These are phyloP conservation scores for Ochetophila trinervis DNA, from an alignment of 306 rosid species.

Conservation along the genomic window DNA sequence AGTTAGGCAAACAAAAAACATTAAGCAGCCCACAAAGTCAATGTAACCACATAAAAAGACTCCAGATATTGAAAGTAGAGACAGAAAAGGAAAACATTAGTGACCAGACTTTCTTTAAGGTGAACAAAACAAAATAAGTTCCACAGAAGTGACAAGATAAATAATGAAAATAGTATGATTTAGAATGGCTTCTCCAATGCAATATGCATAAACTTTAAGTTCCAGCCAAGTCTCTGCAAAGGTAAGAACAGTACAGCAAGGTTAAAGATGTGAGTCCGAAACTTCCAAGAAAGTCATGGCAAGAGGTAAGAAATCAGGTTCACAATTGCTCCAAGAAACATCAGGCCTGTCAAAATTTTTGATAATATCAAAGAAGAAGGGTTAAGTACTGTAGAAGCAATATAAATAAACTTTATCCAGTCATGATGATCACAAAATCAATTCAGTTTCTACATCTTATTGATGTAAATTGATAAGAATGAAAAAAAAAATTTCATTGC, in stretches of 20 bases:
- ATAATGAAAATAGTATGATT: slow-evolving; percentile 26
- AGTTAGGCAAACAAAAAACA: slow-evolving; percentile 30
- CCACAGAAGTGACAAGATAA: slow-evolving; percentile 41
- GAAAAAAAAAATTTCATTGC: not conserved
- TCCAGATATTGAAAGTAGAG: slow-evolving; percentile 37
- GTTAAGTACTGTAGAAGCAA: slow-evolving; percentile 55
- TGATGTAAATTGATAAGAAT: not conserved
- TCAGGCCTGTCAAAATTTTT: slow-evolving; percentile 92
- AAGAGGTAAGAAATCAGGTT: slow-evolving; percentile 98
- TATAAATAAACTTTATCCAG: slow-evolving; percentile 21
- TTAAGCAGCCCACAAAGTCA: slow-evolving; percentile 26
- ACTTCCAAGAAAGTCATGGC: slow-evolving; percentile 99
- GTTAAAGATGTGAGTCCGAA: slow-evolving; percentile 99
- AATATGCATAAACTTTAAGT: slow-evolving; percentile 38
- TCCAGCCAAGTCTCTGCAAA: slow-evolving; percentile 86
- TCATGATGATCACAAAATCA: slow-evolving; percentile 8
- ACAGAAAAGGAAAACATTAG: slow-evolving; percentile 43
- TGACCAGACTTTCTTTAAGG: slow-evolving; percentile 40
- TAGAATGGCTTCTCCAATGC: slow-evolving; percentile 45
- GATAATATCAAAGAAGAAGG: slow-evolving; percentile 53
- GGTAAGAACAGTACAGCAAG: slow-evolving; percentile 97
- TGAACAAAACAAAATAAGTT: slow-evolving; percentile 37
- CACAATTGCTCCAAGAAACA: slow-evolving; percentile 99
- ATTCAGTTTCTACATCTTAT: not conserved
- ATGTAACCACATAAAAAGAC: slow-evolving; percentile 36